A percentile compares a stretch with the other conserved stretches of the same genome.
Conservation (phyloP, 441 rosid species). For the Iberis amara region DNA sequence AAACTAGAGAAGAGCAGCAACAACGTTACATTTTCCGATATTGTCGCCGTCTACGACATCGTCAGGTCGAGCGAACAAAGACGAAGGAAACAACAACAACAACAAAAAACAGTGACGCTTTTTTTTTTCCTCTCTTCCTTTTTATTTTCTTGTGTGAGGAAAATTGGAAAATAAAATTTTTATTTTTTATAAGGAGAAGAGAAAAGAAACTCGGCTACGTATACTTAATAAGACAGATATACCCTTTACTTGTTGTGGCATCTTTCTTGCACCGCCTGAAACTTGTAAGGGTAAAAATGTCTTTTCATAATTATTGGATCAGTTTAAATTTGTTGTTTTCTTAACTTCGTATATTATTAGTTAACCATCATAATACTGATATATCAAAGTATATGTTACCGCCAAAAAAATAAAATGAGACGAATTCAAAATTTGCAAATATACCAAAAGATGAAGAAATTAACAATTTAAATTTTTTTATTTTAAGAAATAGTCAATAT, state of each 20-base stretch:
- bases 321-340: conserved; percentile 7
- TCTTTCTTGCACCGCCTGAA: background rate
- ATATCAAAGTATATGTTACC: conserved; percentile 15
- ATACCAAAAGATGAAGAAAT: background rate
- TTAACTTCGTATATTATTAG: background rate
- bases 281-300: conserved; percentile 9
- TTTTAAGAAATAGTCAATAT: no score
- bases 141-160: background rate
- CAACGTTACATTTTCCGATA: conserved; percentile 28
- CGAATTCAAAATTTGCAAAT: conserved; percentile 27
- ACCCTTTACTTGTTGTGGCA: conserved; percentile 5
- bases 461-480: background rate
- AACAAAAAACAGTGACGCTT: conserved; percentile 15
- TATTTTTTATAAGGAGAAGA: background rate
- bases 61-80: conserved; percentile 22
- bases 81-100: conserved; percentile 9
- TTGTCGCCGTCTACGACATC: conserved; percentile 19
- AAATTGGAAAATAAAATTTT: background rate
- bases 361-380: conserved; percentile 3
- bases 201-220: conserved; percentile 21
- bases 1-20: conserved; percentile 4
- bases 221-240: conserved; percentile 12
- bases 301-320: background rate
- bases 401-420: conserved; percentile 18
- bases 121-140: background rate